phyloP scores from a whole-genome alignment of 805 yeast species.

The Saccharomycopsis sp. region DNA sequence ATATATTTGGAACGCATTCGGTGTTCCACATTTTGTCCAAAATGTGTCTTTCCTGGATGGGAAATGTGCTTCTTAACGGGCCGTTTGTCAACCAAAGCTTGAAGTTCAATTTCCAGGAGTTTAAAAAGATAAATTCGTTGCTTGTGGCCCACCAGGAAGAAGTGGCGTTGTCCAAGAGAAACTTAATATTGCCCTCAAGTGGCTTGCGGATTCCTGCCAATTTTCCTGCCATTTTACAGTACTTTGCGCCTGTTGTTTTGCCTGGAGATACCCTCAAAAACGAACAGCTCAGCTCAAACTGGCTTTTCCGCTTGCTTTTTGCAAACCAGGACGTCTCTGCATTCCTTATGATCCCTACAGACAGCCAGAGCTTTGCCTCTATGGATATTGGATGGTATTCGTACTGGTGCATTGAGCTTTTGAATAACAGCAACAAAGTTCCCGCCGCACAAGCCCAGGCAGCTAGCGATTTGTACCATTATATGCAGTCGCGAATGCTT shows the following conservation, averaged over 20 bases:
- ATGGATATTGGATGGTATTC: constrained; percentile 1
- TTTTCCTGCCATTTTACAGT: background rate
- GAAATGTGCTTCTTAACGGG: background rate
- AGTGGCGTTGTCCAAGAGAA: background rate
- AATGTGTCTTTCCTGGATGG: constrained; percentile 1
- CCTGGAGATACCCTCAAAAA: background rate
- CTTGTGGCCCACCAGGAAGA: background rate
- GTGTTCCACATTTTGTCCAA: background rate
- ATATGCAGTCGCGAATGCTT: background rate
- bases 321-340: background rate
- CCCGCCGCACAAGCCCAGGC: background rate
- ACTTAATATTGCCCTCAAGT: background rate
- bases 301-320: background rate
- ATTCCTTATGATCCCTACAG: background rate
- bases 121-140: background rate
- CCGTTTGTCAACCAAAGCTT: background rate
- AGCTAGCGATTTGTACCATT: background rate
- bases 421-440: background rate
- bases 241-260: background rate
- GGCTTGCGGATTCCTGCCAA: background rate
- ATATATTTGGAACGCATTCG: background rate
- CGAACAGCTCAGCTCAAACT: background rate
- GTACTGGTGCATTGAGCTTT: background rate
- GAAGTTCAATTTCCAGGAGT: background rate
- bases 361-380: background rate